Conservation (phyloP, 257 asterid species). For the Solanum okadae region DNA sequence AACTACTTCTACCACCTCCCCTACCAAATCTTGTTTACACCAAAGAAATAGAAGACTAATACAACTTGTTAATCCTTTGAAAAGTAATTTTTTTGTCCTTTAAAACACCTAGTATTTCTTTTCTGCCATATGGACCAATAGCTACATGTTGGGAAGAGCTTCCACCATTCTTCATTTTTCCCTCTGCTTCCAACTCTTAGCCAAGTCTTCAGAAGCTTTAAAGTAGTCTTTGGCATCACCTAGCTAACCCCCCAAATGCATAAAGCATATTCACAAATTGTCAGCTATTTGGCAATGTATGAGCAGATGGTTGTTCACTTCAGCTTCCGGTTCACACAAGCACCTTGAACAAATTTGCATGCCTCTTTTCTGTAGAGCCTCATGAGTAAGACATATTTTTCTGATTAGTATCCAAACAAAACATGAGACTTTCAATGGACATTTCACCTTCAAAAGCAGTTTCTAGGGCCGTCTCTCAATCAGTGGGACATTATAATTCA, state of each 20-base stretch:
- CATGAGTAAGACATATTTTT: neutral
- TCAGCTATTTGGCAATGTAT: neutral
- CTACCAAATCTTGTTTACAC: neutral
- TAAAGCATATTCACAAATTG: neutral
- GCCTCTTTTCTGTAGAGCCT: neutral
- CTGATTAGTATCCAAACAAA: neutral
- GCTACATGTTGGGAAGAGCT: neutral
- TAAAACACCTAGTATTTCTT: neutral
- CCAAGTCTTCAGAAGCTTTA: neutral
- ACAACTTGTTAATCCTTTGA: neutral
- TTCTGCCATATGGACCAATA: neutral
- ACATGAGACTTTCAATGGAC: neutral
- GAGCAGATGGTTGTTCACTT: neutral
- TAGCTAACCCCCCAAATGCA: neutral
- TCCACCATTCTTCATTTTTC: neutral
- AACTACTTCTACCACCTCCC: neutral
- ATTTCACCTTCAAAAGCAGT: neutral
- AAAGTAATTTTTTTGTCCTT: neutral
- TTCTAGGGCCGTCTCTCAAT: neutral
- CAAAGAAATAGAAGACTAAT: neutral
- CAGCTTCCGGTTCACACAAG: neutral
- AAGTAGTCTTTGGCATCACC: neutral
- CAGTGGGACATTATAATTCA: neutral
- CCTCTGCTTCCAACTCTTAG: neutral
- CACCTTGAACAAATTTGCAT: neutral